These are phyloP conservation scores for Pyrenula aspistea DNA, from an alignment of 495 filamentous ascomycete genomes.

Conservation along the genomic window DNA sequence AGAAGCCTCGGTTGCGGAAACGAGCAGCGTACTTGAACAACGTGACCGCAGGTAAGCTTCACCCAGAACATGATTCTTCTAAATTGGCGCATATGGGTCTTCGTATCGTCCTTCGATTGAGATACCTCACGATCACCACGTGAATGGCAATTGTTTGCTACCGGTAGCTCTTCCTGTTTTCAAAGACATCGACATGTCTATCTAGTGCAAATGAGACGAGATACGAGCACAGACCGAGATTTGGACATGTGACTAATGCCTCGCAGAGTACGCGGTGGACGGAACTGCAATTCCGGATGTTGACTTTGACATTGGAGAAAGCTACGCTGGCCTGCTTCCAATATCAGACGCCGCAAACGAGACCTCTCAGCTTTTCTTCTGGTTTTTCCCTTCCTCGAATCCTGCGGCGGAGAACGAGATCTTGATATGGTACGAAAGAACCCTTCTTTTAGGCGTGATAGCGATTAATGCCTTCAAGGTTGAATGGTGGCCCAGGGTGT, in stretches of 20 bases:
- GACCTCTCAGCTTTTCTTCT: slow-evolving; percentile 56
- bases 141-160: too few species aligned
- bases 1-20: background rate
- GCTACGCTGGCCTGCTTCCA: slow-evolving; percentile 63
- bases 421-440: slow-evolving; percentile 42
- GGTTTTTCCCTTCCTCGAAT: slow-evolving; percentile 60
- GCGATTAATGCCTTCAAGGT: slow-evolving; percentile 52
- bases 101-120: too few species aligned
- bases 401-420: slow-evolving; percentile 44
- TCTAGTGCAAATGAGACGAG: too few species aligned
- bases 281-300: slow-evolving; percentile 59
- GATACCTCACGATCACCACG: too few species aligned
- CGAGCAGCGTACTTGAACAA: background rate
- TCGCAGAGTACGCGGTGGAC: slow-evolving; percentile 48
- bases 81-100: too few species aligned
- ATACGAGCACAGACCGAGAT: too few species aligned
- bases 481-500: slow-evolving; percentile 62
- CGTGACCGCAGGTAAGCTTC: background rate
- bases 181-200: too few species aligned
- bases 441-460: background rate
- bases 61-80: too few species aligned
- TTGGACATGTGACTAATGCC: background rate
- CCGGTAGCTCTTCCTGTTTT: too few species aligned
- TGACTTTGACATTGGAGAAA: slow-evolving; percentile 64
- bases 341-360: slow-evolving; percentile 38